Percentiles rank a stretch among this genome's conserved stretches.
phyloP scores from a whole-genome alignment of 1,139 yeast species.

The Arxiozyma telluris region DNA sequence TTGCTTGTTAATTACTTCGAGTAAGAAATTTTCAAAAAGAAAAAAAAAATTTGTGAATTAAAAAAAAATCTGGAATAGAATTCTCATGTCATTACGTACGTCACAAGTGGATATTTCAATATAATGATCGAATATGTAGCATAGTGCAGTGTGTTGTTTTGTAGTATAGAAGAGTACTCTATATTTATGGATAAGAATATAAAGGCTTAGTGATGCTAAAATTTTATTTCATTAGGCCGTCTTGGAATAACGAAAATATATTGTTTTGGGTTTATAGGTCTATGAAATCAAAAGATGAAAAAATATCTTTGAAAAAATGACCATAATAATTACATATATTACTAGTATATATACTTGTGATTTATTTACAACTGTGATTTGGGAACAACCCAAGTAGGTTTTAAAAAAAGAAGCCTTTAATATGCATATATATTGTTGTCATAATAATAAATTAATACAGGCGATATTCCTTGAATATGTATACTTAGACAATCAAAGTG shows the following conservation, averaged over 20 bases:
- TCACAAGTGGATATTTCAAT: not conserved
- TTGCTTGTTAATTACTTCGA: not conserved
- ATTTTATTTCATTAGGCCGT: no score
- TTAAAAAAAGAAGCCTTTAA: not conserved
- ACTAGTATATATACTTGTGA: not conserved
- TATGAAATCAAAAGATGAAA: no score
- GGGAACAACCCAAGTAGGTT: no score
- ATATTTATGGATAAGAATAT: no score
- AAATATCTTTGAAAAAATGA: not conserved
- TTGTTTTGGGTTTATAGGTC: not conserved
- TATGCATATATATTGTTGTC: no score
- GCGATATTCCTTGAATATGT: no score
- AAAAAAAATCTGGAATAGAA: not conserved
- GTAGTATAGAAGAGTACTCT: not conserved
- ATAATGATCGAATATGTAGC: not conserved
- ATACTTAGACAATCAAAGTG: not conserved
- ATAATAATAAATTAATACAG: no score
- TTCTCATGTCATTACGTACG: not conserved
- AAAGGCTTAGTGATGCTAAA: not conserved
- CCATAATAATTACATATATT: no score
- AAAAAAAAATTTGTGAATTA: not conserved
- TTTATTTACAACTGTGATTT: not conserved
- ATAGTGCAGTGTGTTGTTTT: not conserved
- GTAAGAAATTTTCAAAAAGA: not conserved
- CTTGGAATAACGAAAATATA: not conserved